Evolutionary conservation across 768 basidiomycete species (phyloP).

Genomic region (Daedalea quercina): DNA sequence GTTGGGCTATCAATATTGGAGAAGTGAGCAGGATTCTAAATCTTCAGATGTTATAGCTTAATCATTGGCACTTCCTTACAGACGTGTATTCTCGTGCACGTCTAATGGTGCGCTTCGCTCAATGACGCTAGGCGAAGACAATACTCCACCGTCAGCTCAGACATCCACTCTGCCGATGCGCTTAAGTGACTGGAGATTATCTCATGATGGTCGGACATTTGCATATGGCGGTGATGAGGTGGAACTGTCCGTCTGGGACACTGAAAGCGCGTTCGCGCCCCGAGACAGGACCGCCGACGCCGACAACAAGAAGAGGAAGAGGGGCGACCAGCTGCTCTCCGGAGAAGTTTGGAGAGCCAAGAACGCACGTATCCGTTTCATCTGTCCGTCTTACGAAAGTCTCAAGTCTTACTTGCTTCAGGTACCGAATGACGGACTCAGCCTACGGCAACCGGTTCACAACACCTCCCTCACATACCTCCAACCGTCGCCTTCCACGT

Average conservation of each 20-base stretch:
- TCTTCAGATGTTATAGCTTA: background rate
- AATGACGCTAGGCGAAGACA: conserved; percentile 28
- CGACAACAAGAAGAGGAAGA: conserved; percentile 49
- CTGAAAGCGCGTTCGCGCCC: conserved; percentile 45
- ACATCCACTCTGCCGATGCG: conserved; percentile 56
- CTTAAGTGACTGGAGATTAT: conserved; percentile 61
- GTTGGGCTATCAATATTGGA: conserved; percentile 51
- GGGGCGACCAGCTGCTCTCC: conserved; percentile 49
- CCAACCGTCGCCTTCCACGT: conserved; percentile 27
- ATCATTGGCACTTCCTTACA: conserved; percentile 8
- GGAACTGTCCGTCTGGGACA: conserved; percentile 75
- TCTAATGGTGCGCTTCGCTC: conserved; percentile 67
- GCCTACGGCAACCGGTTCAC: conserved; percentile 72
- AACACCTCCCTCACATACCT: conserved; percentile 65
- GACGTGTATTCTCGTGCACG: conserved; percentile 62
- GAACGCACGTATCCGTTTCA: conserved; percentile 42
- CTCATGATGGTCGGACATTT: conserved; percentile 47
- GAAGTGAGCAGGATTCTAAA: conserved; percentile 36
- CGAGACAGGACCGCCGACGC: conserved; percentile 12
- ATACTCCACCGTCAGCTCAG: conserved; percentile 17
- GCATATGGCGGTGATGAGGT: conserved; percentile 86
- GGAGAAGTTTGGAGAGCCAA: conserved; percentile 83
- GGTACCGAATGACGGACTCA: conserved; percentile 69
- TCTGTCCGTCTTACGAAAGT: too few relatives aligned
- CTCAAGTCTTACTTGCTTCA: too few relatives aligned